A percentile compares a stretch with the other conserved stretches of the same genome.
phyloP scores from a whole-genome alignment of 176 grass and related monocot genomes.

The Zoysia japonica region DNA sequence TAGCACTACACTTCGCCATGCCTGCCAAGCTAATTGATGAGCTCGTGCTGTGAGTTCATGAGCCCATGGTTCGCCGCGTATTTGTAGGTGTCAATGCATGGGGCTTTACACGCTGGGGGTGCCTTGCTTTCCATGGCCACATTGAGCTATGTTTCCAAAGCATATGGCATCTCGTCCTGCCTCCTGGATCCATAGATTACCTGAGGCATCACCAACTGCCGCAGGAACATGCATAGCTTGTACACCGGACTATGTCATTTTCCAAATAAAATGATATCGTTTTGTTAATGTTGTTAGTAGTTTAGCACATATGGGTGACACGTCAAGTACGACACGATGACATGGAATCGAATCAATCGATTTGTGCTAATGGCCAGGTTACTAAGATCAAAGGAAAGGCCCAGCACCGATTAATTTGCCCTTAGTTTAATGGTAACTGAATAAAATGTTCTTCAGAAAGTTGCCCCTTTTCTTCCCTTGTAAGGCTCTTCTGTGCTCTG shows the following conservation, averaged over 20 bases:
- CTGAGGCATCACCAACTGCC: conserved; percentile 32
- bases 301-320: too few species aligned
- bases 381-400: too few species aligned
- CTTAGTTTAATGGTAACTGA: background rate
- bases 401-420: background rate
- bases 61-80: background rate
- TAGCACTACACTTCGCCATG: conserved; percentile 43
- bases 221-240: conserved; percentile 54
- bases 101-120: conserved; percentile 53
- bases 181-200: conserved; percentile 32
- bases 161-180: conserved; percentile 26
- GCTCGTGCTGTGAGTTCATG: background rate
- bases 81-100: conserved; percentile 51
- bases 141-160: conserved; percentile 28
- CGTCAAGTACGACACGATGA: too few species aligned
- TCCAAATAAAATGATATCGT: background rate
- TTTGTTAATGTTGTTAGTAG: too few species aligned
- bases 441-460: background rate
- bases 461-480: background rate
- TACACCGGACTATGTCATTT: background rate
- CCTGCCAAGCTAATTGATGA: background rate
- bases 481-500: background rate
- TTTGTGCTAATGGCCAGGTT: background rate
- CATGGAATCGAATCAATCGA: too few species aligned
- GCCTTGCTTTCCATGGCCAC: conserved; percentile 51